Conservation (phyloP, 73 alveolate species). For the Stentor coeruleus region DNA sequence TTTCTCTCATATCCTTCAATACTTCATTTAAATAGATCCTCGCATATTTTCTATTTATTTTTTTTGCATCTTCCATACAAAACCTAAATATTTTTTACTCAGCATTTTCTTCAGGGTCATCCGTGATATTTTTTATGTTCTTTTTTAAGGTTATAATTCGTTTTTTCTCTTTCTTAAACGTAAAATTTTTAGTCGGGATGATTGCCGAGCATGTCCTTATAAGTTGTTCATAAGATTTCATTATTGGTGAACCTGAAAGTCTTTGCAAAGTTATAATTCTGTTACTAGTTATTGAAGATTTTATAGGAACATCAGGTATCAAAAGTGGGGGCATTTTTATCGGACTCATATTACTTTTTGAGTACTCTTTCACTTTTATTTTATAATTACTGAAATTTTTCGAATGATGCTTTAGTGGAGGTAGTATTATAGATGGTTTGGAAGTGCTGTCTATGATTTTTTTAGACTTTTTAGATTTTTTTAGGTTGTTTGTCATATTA, state of each 20-base stretch:
- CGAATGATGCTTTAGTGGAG: neutral
- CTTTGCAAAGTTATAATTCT: neutral
- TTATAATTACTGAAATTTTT: neutral
- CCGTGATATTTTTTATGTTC: neutral
- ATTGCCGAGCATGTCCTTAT: neutral
- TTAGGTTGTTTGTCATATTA: neutral
- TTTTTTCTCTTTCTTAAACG: neutral
- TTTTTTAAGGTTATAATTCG: neutral
- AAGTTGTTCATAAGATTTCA: neutral
- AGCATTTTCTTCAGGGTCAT: slow-evolving; percentile 3
- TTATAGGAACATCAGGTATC: neutral
- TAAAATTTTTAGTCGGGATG: neutral
- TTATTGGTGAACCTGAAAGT: neutral
- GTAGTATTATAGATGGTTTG: neutral
- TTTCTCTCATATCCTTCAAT: neutral
- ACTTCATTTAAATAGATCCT: neutral
- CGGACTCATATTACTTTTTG: neutral
- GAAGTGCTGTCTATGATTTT: neutral
- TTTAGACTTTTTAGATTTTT: neutral
- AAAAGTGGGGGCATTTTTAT: neutral
- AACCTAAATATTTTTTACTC: neutral
- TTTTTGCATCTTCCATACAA: neutral
- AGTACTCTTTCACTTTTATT: neutral
- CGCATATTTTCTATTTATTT: too few species aligned
- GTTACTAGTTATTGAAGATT: neutral